Evolutionary conservation across 2,329 filamentous ascomycete genomes (phyloP), one percentile per base, ranked within the genome.

Genomic region (Pseudogymnoascus sp.): DNA sequence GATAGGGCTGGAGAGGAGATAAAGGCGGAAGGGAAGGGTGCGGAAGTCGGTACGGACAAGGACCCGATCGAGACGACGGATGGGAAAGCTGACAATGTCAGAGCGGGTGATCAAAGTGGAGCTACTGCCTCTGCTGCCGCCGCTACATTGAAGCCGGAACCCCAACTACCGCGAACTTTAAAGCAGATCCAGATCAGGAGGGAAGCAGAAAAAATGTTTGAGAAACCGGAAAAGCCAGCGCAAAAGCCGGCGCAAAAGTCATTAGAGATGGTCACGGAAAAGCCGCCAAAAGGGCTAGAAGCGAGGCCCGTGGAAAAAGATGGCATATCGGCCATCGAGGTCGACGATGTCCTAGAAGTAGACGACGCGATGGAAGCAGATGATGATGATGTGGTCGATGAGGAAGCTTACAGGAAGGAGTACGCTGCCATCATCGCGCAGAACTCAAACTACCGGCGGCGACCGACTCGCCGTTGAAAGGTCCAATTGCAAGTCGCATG

Each of bases 1-100:
- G 81, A 82, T 38, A 58, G 57, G 33, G 57, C 57, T 16, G 57
- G 8, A 30, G 57, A 58, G 12, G 35, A 58, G 25, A 22, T 38
- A 6, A 38, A 58, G 35, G n/a, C 8, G 16, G n/a, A 54, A 33
- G 47, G 28, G 28, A 54, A 12, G 47, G 47, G 47, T 14, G 47
- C 16, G 28, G 28, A 54, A 35, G 47, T 35, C 5, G 47, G 47
- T 54, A 54, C 47, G 47, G 47, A 54, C 47, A 33, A 33, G 47
- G 47, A 18, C 47, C 28, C 47, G 28, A 54, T 11, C 47, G 16
- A 18, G 11, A 33, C 47, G 16, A 54, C 47, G 16, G 11, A 54
- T 28, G 28, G 47, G 47, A 54, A 14, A 54, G 47, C 47, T 54
- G 47, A 54, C 47, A 12, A 33, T 54, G 47, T 54, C 47, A 54